Base-by-base conservation (phyloP, 495 filamentous ascomycete species). In the Acidiella bohemica region DNA sequence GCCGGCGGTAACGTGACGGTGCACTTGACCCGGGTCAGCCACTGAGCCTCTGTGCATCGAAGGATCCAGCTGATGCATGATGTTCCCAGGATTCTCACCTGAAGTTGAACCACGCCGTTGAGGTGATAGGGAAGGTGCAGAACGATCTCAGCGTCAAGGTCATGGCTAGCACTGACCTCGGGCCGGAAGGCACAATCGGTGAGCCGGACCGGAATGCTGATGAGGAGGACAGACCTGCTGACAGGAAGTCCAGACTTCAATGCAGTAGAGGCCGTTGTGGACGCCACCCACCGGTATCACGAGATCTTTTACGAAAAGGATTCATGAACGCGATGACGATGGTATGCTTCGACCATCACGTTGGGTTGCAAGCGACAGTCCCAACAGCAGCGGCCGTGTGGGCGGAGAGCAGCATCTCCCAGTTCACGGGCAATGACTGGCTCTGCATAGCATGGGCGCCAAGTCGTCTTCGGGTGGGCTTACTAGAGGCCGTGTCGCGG, bases 61-160 rank as follows among this genome's bases (percentile, higher is more conserved):
- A n/a, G n/a, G n/a, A n/a, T n/a, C n/a, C n/a, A n/a, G n/a, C n/a
- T n/a, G n/a, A n/a, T n/a, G n/a, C n/a, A n/a, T 10, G 13, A 5
- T 16, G 8, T 18, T 29, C 2, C 17, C 29, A 85, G 70, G 87
- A 94, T 46, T 71, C 73, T 23, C 83, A 93, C 57, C 63, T 96
- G 27, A 67, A 73, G 36, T 67, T 82, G 56, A 78, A 81, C 36
- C 84, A 83, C 58, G 72, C 81, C 31, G 77, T 81, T 13, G 92
- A 97, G 62, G 63, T 97, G 44, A 78, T 96, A 29, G 92, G 86
- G 38, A 95, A 90, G 61, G 87, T 97, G 40, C 77, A 85, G 48
- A 65, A 67, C 49, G 85, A 92, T 52, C 61, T 90, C 28, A 74
- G 72, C 12, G 59, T 97, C 32, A 79, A 78, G 50, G 78, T 84